Evolutionary conservation across 805 yeast genomes (phyloP), one percentile per base, ranked within the genome.

Genomic region (Ogataea angusta): DNA sequence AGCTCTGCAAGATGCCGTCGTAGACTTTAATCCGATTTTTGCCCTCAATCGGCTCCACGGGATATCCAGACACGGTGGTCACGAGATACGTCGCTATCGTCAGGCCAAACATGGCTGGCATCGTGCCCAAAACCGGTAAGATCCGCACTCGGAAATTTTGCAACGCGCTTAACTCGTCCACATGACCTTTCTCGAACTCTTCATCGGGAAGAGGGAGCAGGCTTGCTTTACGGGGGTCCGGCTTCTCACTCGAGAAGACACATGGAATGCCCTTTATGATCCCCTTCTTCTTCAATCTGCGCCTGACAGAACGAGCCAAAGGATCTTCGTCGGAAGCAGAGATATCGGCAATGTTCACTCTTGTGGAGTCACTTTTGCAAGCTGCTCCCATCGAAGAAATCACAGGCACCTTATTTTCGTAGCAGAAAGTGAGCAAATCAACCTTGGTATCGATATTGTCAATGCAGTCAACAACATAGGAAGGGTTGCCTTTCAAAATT

Each of bases 371-470:
- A 38, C 95, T 83, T 62, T 93, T 93, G 52, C 96, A 84, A 4
- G 96, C 95, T 1, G 99, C 98, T 19, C 99, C 99, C 80, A 95
- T 95, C 1, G 96, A 85, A 4, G 95, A 81, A 28, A 93, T 75
- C 23, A 89, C 84, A n/a, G 76, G 77, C 24, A 91, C 59, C 2
- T 71, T 62, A 31, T 78, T 65, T 13, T 72, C 69, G 57, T 80
- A 68, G 50, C 95, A 82, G 63, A 73, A 90, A 23, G 81, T 80
- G 49, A 93, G 67, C 38, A 93, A 68, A 55, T 93, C 99, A 19
- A 90, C 95, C 57, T 93, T 93, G n/a, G 98, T 90, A 53, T 91
- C 96, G 45, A 93, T 83, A 60, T 93, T 93, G 64, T 93, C 99
- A 51, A 93, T 93, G 66, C 98, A 93, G 59, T 93, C 99, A 21